Evolutionary conservation across 345 rosid genomes (phyloP), one percentile per base, ranked within the genome.

Genomic region (Pseudoturritis turrita): DNA sequence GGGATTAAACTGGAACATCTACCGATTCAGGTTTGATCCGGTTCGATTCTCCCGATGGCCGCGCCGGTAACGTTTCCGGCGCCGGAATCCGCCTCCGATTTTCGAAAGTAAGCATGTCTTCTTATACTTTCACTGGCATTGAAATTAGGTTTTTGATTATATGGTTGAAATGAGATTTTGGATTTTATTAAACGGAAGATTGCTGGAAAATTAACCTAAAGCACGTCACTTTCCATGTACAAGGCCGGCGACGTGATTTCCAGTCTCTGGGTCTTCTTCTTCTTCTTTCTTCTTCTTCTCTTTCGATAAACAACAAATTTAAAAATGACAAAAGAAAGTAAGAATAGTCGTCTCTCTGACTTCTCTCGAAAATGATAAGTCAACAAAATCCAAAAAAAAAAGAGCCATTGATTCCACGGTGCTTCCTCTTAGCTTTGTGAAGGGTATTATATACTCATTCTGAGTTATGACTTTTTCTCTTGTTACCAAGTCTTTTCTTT

Each of bases 321-420:
- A 31, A 37, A 62, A 72, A 33, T 41, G 45, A 35, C 29, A 57
- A 65, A 60, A 59, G 6, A 10, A 68, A 52, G 28, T 35, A 10
- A 61, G 74, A 68, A 62, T 54, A 61, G 79, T 75, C 79, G 26
- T 62, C 57, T 36, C 79, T 62, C 70, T 69, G 74, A 68, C 74
- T 68, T 68, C 51, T 75, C 78, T 66, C 18, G 47, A 44, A 75
- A 44, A 51, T 25, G 73, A 66, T 47, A 67, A 75, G 68, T 66
- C 46, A 74, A 74, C 37, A 43, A 49, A 58, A 65, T 22, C 1
- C 17, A 23, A 56, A 44, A 37, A 1, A 28, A 59, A 36, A n/a
- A 43, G 43, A 75, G 70, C 74, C 79, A 68, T 54, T 55, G 74
- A 60, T 68, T 68, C 79, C 79, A 75, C 75, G 79, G 39, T 46